Evolutionary conservation across 2,329 filamentous ascomycete genomes (phyloP), one percentile per base, ranked within the genome.

Genomic region (Calonectria pteridis): DNA sequence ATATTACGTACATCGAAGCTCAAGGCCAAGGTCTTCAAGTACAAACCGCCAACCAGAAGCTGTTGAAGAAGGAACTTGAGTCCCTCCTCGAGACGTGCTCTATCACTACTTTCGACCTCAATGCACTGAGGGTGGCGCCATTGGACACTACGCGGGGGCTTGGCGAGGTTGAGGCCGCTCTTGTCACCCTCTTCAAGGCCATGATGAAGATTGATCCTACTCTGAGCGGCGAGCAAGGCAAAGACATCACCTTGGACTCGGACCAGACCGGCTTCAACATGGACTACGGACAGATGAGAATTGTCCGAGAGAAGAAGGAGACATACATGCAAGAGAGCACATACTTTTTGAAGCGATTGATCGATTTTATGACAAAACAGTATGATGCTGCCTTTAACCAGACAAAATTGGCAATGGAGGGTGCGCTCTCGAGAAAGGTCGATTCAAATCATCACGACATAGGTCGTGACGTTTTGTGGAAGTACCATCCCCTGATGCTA

Each of bases 11-110:
- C 82, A 98, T 99, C 77, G 97, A 99, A 86, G 95, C 97, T 2
- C 97, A 99, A 84, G 96, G 95, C 9, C 96, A 99, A 85, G 97
- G 97, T 87, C 87, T 99, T 59, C 97, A 99, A 81, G 96, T 99
- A 9, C 97, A 98, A 84, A 96, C 96, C 26, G 95, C 97, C 50
- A 99, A 99, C 80, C 97, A 99, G 83, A 98, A 98, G 83, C 90
- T 98, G 33, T 89, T 99, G 59, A 95, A 96, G 83, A 94, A 93
- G 75, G 97, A 99, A 84, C 89, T 99, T 2, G 93, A 97, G 82
- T 94, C 93, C 40, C 88, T 98, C n/a, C 89, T 99, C 29, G 93
- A 96, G 77, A 98, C 95, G 0, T 96, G 98, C 69, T 96, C 95
- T 14, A 98, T 98, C 71, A 95, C 95, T 6, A 87, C 91, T 50